A percentile compares a stretch with the other conserved stretches of the same genome.
Evolutionary conservation across 2,329 filamentous ascomycete genomes (phyloP).

Genomic region (Diaporthe destruens): DNA sequence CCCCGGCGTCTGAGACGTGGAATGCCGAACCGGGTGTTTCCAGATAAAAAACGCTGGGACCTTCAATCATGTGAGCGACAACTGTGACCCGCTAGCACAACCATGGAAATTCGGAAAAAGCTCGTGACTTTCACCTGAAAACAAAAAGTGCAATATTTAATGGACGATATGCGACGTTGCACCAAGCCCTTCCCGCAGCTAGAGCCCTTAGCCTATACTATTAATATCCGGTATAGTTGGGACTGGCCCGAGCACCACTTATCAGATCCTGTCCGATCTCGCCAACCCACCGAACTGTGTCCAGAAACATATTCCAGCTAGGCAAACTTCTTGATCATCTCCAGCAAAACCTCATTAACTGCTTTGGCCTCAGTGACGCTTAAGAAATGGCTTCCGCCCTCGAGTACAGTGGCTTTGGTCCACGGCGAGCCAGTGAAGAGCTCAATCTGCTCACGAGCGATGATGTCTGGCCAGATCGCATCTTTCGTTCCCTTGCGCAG

Average conservation of each 20-base stretch:
- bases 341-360: conserved; percentile 58
- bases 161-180: background rate
- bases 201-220: no score
- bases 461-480: conserved; percentile 54
- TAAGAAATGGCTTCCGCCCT: conserved; percentile 62
- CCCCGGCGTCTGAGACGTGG: background rate
- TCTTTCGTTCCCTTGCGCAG: conserved; percentile 61
- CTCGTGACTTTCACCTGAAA: background rate
- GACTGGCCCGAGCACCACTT: background rate
- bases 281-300: no score
- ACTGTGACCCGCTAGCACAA: no score
- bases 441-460: conserved; percentile 63
- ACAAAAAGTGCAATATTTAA: background rate
- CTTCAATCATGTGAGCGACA: no score
- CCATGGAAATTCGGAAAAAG: background rate
- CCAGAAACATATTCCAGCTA: background rate
- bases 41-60: no score
- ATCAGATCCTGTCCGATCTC: no score
- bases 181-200: background rate
- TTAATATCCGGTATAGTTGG: no score
- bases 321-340: conserved; percentile 50
- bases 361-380: conserved; percentile 62
- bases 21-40: background rate
- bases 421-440: conserved; percentile 61
- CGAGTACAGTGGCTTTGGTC: conserved; percentile 57